phyloP scores from a whole-genome alignment of 257 asterid genomes.

The Schizonepeta tenuifolia region DNA sequence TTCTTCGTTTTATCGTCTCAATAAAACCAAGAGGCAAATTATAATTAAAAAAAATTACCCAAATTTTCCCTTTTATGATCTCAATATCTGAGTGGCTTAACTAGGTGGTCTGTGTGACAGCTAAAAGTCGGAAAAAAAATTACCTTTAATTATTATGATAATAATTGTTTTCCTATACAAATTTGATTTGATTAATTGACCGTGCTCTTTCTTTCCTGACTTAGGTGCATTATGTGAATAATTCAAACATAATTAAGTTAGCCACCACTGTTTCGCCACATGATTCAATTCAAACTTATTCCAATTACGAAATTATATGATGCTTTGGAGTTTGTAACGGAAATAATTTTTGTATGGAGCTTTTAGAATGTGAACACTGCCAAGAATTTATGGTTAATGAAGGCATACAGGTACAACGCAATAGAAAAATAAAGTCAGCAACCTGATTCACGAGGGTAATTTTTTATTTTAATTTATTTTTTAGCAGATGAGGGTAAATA shows the following conservation, averaged over 20 bases:
- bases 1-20: background rate
- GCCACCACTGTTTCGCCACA: slow-evolving; percentile 29
- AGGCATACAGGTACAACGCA: slow-evolving; percentile 12
- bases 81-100: slow-evolving; percentile 16
- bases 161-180: slow-evolving; percentile 35
- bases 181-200: slow-evolving; percentile 28
- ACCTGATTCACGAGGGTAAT: slow-evolving; percentile 20
- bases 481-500: slow-evolving; percentile 8
- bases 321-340: background rate
- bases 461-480: too few species aligned
- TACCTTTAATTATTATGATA: slow-evolving; percentile 36
- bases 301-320: slow-evolving; percentile 17
- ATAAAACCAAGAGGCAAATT: background rate
- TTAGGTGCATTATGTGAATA: slow-evolving; percentile 40
- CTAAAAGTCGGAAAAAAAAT: slow-evolving; percentile 36
- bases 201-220: slow-evolving; percentile 21
- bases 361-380: slow-evolving; percentile 13
- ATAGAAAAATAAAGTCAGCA: slow-evolving; percentile 16
- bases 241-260: slow-evolving; percentile 35
- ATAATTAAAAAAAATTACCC: background rate
- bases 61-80: background rate
- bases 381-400: slow-evolving; percentile 28
- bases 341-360: background rate
- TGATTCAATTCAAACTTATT: slow-evolving; percentile 24
- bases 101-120: slow-evolving; percentile 34